Evolutionary conservation across 805 yeast genomes (phyloP), one percentile per base, ranked within the genome.

Genomic region (Saturnispora gosingensis): DNA sequence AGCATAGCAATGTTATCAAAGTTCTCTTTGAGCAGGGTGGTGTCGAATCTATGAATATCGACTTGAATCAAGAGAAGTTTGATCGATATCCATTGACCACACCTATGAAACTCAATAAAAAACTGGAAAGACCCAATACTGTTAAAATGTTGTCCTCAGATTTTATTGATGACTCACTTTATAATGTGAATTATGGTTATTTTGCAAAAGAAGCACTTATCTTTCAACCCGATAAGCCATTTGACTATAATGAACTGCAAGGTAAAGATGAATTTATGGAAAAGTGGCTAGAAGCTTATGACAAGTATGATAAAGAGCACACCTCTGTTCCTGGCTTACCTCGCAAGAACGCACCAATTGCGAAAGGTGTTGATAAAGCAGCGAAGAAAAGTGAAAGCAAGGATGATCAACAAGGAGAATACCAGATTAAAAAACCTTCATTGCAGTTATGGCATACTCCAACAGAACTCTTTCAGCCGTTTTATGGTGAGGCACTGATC

Each of bases 361-460:
- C 44, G 4, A 42, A 44, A n/a, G 27, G 45, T 13, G 24, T 35
- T 25, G 46, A 44, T 25, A 46, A 50, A 20, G 45, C 43, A 2
- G 44, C 44, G 24, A 35, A 24, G 8, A 30, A 45, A 11, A 42
- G 40, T n/a, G 38, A 45, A 24, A 44, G 45, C 22, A 28, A 52
- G 18, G 42, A 38, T 18, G 42, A 16, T 30, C 9, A 28, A 36
- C 27, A 39, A 22, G 24, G 32, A 18, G 40, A 47, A 16, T 42
- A 47, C 42, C 43, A 54, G 48, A 55, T 56, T 25, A 57, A 43
- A 1, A 66, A 70, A 49, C 71, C 71, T 4, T 74, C 82, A 1
- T 56, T 80, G 15, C 95, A 88, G 65, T 66, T 86, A 45, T 88
- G 95, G 95, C 95, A 88, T 62, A 88, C 95, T 0, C 96, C 96